Evolutionary conservation across 2,329 filamentous ascomycete genomes (phyloP).

Genomic region (Aspergillus tanneri): DNA sequence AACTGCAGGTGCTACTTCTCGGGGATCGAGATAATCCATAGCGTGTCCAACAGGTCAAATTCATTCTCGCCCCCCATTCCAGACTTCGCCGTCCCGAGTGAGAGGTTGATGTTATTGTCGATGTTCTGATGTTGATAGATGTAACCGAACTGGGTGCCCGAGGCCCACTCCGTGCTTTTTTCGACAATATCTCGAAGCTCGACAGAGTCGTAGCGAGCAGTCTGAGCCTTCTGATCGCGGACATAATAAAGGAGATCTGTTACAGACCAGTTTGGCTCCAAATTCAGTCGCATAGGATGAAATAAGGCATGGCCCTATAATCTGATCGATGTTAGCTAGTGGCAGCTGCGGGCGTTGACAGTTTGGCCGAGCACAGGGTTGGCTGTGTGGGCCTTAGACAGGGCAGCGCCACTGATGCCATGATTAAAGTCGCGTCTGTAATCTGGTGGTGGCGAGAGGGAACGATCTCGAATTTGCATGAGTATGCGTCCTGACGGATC

Average conservation of each 20-base stretch:
- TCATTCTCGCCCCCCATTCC: no score
- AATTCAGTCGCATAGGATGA: neutral
- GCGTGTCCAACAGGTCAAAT: no score
- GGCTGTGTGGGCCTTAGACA: no score
- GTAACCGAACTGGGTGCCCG: neutral
- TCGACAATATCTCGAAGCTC: neutral
- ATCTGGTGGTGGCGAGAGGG: no score
- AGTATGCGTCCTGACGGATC: no score
- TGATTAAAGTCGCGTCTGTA: no score
- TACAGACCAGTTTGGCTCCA: neutral
- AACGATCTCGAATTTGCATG: no score
- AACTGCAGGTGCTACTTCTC: no score
- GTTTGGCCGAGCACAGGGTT: neutral
- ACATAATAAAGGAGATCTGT: neutral
- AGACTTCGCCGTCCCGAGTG: no score
- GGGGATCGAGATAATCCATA: no score
- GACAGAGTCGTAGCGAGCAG: neutral
- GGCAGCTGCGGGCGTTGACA: neutral
- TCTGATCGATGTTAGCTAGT: neutral
- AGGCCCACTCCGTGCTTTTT: neutral
- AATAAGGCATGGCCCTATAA: neutral
- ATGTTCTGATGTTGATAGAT: neutral
- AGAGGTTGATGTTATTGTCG: no score
- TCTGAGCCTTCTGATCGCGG: neutral
- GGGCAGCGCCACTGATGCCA: no score